phyloP scores from a whole-genome alignment of 164 flowering plant species.

The Pachysandra terminalis region DNA sequence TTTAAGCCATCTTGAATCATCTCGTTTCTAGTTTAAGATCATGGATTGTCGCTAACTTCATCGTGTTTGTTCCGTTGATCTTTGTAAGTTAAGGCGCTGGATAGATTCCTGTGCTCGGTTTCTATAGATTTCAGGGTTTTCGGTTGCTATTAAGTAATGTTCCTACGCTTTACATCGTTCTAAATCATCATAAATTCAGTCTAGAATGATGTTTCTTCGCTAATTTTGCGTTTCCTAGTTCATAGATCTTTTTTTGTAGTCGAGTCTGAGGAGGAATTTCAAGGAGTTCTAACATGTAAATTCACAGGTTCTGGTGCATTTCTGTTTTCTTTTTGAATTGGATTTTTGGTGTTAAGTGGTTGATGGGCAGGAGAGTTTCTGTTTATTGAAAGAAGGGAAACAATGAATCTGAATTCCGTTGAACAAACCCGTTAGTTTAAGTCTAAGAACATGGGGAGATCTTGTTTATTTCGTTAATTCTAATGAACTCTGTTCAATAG shows the following conservation, averaged over 20 bases:
- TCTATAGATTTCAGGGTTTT: conserved; percentile 12
- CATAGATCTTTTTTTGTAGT: neutral
- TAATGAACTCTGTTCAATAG: conserved; percentile 34
- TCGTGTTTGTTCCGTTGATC: neutral
- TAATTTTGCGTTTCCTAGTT: conserved; percentile 15
- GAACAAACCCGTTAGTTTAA: conserved; percentile 29
- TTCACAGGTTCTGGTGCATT: conserved; percentile 11
- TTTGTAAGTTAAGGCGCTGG: neutral
- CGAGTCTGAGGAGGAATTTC: neutral
- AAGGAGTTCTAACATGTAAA: conserved; percentile 1
- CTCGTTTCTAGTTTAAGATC: conserved; percentile 9
- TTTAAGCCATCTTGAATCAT: conserved; percentile 20
- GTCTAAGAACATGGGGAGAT: conserved; percentile 28
- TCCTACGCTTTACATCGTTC: conserved; percentile 29
- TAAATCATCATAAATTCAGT: conserved; percentile 14
- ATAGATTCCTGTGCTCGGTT: neutral
- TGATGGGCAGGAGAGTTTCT: conserved; percentile 12
- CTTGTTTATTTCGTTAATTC: conserved; percentile 28
- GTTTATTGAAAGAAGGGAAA: conserved; percentile 8
- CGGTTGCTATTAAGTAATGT: conserved; percentile 20
- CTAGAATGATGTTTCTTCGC: conserved; percentile 30
- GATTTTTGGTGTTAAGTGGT: conserved; percentile 15
- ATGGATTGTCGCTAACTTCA: conserved; percentile 49
- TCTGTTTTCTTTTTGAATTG: conserved; percentile 1
- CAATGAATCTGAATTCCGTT: conserved; percentile 40